These are phyloP conservation scores for Fusarium guadeloupense DNA, from an alignment of 2,329 filamentous ascomycete species.

Conservation along the genomic window DNA sequence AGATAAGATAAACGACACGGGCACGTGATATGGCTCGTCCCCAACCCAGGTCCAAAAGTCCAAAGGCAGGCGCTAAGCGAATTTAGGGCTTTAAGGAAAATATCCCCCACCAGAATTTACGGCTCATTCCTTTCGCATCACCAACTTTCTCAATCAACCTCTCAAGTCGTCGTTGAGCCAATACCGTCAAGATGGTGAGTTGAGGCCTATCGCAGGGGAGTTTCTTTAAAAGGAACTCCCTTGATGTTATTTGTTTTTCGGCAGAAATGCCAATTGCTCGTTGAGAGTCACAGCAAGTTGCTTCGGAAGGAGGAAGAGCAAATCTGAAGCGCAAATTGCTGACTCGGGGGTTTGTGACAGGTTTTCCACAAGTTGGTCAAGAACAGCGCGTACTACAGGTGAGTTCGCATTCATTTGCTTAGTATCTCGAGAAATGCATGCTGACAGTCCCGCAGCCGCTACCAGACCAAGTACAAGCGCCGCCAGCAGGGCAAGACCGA, in stretches of 20 bases:
- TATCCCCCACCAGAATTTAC: slow-evolving; percentile 53
- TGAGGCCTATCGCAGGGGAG: slow-evolving; percentile 51
- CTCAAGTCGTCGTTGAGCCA: slow-evolving; percentile 55
- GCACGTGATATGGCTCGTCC: slow-evolving; percentile 51
- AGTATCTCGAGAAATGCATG: neutral
- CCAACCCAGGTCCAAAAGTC: slow-evolving; percentile 53
- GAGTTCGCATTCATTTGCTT: slow-evolving; percentile 52
- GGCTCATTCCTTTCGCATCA: slow-evolving; percentile 40
- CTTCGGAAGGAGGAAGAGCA: slow-evolving; percentile 78
- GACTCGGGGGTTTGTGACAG: slow-evolving; percentile 81
- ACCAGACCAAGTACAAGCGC: slow-evolving; percentile 99
- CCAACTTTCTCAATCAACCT: slow-evolving; percentile 50
- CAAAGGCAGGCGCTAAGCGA: slow-evolving; percentile 21
- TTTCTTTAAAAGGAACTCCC: slow-evolving; percentile 19
- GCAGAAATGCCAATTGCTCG: slow-evolving; percentile 59
- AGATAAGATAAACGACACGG: slow-evolving; percentile 10
- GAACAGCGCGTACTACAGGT: slow-evolving; percentile 99
- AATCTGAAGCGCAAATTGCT: slow-evolving; percentile 99
- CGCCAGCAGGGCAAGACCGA: slow-evolving; percentile 97
- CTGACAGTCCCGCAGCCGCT: slow-evolving; percentile 72
- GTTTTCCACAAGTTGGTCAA: slow-evolving; percentile 94
- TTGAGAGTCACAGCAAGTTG: slow-evolving; percentile 94
- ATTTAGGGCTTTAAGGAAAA: slow-evolving; percentile 51
- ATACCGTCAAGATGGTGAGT: slow-evolving; percentile 77
- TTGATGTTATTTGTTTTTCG: slow-evolving; percentile 42